Evolutionary conservation across 169 alveolate species (phyloP).

Genomic region (Plasmodium malariae): DNA sequence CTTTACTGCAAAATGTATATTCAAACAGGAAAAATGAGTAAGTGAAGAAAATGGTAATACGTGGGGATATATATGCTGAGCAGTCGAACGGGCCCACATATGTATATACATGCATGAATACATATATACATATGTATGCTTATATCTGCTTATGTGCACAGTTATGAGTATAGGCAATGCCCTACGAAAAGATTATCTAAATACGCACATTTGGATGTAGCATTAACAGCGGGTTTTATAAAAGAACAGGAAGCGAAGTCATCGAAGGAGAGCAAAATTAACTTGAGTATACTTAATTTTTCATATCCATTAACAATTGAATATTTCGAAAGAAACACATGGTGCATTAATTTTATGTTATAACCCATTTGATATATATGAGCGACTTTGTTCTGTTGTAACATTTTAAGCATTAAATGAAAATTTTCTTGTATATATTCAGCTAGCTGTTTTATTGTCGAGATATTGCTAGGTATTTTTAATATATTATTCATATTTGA

Average conservation of each 20-base stretch:
- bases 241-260: neutral
- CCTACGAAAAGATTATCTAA: no score
- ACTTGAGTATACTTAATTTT: neutral
- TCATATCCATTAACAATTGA: constrained; percentile 17
- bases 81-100: neutral
- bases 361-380: constrained; percentile 25
- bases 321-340: constrained; percentile 18
- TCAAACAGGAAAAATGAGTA: neutral
- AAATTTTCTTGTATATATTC: constrained; percentile 5
- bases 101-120: neutral
- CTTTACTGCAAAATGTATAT: no score
- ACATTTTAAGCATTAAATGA: constrained; percentile 15
- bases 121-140: neutral
- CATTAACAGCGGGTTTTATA: constrained; percentile 28
- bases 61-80: neutral
- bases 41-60: neutral
- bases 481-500: constrained; percentile 26
- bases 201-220: constrained; percentile 34
- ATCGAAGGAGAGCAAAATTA: constrained; percentile 14
- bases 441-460: constrained; percentile 6
- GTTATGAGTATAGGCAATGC: no score
- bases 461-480: neutral
- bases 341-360: neutral
- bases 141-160: neutral
- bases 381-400: constrained; percentile 14